Evolutionary conservation across 805 yeast genomes (phyloP).

Genomic region (Saccharomyces cerevisiae): DNA sequence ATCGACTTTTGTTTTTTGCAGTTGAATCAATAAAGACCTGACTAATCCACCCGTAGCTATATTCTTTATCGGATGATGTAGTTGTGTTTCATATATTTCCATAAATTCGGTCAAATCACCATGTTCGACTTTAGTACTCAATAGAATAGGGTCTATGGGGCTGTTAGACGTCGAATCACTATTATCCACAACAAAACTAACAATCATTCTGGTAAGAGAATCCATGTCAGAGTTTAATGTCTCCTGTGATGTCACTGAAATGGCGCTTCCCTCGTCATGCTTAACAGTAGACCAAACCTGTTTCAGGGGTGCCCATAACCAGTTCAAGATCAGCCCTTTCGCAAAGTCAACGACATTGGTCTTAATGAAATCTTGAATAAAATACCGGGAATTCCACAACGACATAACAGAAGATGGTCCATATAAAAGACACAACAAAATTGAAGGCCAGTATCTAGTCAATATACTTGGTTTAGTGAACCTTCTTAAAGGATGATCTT

Average conservation of each 20-base stretch:
- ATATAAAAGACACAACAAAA: slow-evolving; percentile 35
- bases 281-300: slow-evolving; percentile 73
- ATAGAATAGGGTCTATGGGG: slow-evolving; percentile 15
- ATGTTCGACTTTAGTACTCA: slow-evolving; percentile 41
- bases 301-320: slow-evolving; percentile 72
- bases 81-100: slow-evolving; percentile 70
- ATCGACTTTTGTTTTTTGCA: slow-evolving; percentile 95
- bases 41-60: slow-evolving; percentile 59
- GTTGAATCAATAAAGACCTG: slow-evolving; percentile 73
- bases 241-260: slow-evolving; percentile 72
- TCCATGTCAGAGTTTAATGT: slow-evolving; percentile 70
- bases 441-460: slow-evolving; percentile 61
- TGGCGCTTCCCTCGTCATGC: slow-evolving; percentile 65
- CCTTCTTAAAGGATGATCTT: background rate
- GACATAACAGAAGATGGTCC: slow-evolving; percentile 45
- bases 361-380: slow-evolving; percentile 48
- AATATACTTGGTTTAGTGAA: slow-evolving; percentile 33
- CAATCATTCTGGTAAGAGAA: slow-evolving; percentile 81
- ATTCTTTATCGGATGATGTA: slow-evolving; percentile 60
- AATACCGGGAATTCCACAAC: slow-evolving; percentile 43
- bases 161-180: slow-evolving; percentile 3
- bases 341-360: slow-evolving; percentile 56
- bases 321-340: slow-evolving; percentile 62
- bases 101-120: slow-evolving; percentile 79
- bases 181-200: slow-evolving; percentile 37